Percentiles rank a stretch among this genome's conserved stretches.
phyloP scores from a whole-genome alignment of 352 stramenopile species.

The Globisporangium cystogenes region DNA sequence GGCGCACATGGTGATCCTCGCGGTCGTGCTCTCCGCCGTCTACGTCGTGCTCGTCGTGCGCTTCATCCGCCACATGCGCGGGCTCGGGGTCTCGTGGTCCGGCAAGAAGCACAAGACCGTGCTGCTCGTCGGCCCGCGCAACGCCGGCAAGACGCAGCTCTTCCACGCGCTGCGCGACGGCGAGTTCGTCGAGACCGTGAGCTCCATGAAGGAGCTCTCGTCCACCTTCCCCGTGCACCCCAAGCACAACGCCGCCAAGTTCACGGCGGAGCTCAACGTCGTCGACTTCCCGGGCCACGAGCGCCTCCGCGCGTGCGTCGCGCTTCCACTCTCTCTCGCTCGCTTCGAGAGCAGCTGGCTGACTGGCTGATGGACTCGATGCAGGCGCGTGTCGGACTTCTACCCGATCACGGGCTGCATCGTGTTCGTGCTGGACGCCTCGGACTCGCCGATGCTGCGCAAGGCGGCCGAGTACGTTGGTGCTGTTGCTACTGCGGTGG shows the following conservation, averaged over 20 bases:
- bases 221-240: constrained; percentile 57
- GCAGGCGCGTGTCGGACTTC: constrained; percentile 63
- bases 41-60: constrained; percentile 23
- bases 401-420: constrained; percentile 66
- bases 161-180: constrained; percentile 76
- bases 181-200: constrained; percentile 65
- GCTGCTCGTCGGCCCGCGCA: constrained; percentile 56
- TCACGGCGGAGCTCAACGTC: constrained; percentile 62
- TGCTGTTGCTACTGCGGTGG: too few species aligned
- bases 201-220: constrained; percentile 82
- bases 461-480: constrained; percentile 74
- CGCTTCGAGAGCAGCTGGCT: neutral
- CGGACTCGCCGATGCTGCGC: constrained; percentile 53
- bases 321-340: neutral
- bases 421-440: constrained; percentile 74
- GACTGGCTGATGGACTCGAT: neutral
- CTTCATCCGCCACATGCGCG: constrained; percentile 66
- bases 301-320: constrained; percentile 58
- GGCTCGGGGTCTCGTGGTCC: constrained; percentile 50
- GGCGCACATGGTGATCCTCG: constrained; percentile 48
- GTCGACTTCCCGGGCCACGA: constrained; percentile 83
- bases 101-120: constrained; percentile 73
- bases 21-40: constrained; percentile 15
- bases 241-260: constrained; percentile 65
- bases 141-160: constrained; percentile 79